Evolutionary conservation across 148 eudicot species (phyloP), one percentile per base, ranked within the genome.

Genomic region (Bassia scoparia): DNA sequence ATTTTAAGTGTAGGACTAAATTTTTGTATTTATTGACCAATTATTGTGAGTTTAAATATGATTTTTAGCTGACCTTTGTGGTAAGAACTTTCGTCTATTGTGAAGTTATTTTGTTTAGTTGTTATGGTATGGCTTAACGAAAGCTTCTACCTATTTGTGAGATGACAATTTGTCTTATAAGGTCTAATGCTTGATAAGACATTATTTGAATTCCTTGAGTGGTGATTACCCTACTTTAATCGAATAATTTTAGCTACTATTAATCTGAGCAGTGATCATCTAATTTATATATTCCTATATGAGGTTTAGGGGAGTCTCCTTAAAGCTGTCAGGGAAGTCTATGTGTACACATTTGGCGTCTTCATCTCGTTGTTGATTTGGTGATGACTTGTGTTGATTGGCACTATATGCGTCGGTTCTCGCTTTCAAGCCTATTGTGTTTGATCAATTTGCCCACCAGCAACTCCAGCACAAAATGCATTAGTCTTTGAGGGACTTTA

Each of bases 41-140:
- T n/a, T n/a, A n/a, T 23, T 62, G 33, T 26, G 64, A 31, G 26
- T 54, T 18, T 55, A 31, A 27, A 26, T 68, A 60, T 61, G 37
- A 35, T 46, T 26, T 44, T 52, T 1, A 70, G 66, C 59, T 75
- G 66, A 70, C 61, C 27, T 8, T 18, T 62, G 27, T 69, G 55
- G 27, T n/a, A n/a, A 66, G n/a, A 48, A 48, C 15, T 17, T 20
- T 52, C 56, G 20, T 52, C 21, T 52, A 20, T 12, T 49, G n/a
- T n/a, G n/a, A n/a, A 44, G 53, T 24, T 44, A 24, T 2, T 43
- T 1, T 66, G 33, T 6, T 66, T 27, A 44, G 12, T 11, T 4
- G 46, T 41, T 43, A n/a, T n/a, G 23, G 14, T 66, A 41, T 41
- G 34, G 27, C 5, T 66, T 26, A 37, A 6, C 16, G 4, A 11